Conservation (phyloP, 345 rosid genomes). For the Linum trigynum region DNA sequence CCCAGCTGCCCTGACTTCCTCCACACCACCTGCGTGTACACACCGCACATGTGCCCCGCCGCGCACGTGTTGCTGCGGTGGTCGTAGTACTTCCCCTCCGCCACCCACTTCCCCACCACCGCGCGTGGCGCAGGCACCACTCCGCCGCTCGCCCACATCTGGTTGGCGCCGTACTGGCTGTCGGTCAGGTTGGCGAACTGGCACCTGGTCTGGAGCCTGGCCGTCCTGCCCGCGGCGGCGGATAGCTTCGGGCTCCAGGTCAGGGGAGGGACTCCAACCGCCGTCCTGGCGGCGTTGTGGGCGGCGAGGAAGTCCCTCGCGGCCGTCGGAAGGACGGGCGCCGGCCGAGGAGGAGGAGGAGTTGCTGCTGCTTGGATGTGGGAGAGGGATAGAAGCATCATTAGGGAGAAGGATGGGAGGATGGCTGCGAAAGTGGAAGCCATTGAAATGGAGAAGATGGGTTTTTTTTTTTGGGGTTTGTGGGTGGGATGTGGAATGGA, state of each 20-base stretch:
- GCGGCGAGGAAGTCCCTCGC: slow-evolving; percentile 47
- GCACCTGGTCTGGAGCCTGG: slow-evolving; percentile 61
- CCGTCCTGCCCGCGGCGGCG: slow-evolving; percentile 35
- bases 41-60: slow-evolving; percentile 50
- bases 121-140: slow-evolving; percentile 35
- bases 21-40: slow-evolving; percentile 83
- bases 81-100: slow-evolving; percentile 53
- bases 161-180: slow-evolving; percentile 63
- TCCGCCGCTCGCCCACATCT: slow-evolving; percentile 47
- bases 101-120: slow-evolving; percentile 65
- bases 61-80: slow-evolving; percentile 47
- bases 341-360: too few relatives aligned
- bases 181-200: slow-evolving; percentile 50
- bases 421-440: too few relatives aligned
- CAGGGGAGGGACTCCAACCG: slow-evolving; percentile 52
- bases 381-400: too few relatives aligned
- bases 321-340: slow-evolving; percentile 13
- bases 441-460: too few relatives aligned
- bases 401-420: too few relatives aligned
- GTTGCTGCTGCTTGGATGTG: too few relatives aligned
- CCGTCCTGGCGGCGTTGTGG: slow-evolving; percentile 70
- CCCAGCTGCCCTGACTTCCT: slow-evolving; percentile 56
- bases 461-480: too few relatives aligned
- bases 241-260: slow-evolving; percentile 56
- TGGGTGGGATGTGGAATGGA: too few relatives aligned